A percentile compares a stretch with the other conserved stretches of the same genome.
Conservation (phyloP, 2,329 filamentous ascomycete genomes). For the Botrytis medusae region DNA sequence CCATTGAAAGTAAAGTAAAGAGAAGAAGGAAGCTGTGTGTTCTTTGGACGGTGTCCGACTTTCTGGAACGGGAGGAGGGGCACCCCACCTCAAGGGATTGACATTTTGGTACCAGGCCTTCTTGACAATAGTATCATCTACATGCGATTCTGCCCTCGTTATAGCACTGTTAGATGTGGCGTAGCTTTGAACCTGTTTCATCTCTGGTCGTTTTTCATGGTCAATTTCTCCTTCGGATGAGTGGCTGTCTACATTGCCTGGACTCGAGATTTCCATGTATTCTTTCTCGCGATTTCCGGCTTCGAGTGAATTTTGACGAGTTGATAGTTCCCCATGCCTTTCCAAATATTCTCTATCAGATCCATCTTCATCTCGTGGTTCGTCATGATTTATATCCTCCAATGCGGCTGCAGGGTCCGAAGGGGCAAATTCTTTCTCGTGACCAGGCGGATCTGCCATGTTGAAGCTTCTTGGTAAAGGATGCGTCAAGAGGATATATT, state of each 20-base stretch:
- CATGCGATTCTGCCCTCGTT: constrained; percentile 44
- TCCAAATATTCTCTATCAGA: constrained; percentile 19
- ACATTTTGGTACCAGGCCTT: constrained; percentile 62
- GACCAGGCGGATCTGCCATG: constrained; percentile 16
- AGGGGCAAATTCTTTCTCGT: constrained; percentile 17
- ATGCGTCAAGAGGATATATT: neutral
- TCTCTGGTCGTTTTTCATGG: constrained; percentile 36
- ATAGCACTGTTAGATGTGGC: constrained; percentile 54
- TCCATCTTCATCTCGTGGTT: constrained; percentile 19
- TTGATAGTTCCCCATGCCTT: constrained; percentile 14
- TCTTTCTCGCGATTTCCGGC: constrained; percentile 33
- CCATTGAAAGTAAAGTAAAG: constrained; percentile 81
- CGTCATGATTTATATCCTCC: constrained; percentile 14
- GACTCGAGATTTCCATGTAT: constrained; percentile 30
- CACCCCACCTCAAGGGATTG: constrained; percentile 63
- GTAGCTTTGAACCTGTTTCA: constrained; percentile 51
- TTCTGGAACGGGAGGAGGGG: constrained; percentile 55
- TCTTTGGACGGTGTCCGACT: constrained; percentile 62
- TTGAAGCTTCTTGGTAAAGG: constrained; percentile 11
- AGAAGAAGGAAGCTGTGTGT: constrained; percentile 71
- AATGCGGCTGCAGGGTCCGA: constrained; percentile 9
- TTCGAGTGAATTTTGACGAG: constrained; percentile 5
- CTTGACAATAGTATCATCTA: constrained; percentile 31
- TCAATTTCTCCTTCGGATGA: constrained; percentile 24
- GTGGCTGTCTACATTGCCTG: constrained; percentile 25